These are phyloP conservation scores for Gastrolobium villosum DNA, from an alignment of 306 rosid genomes.

Conservation along the genomic window DNA sequence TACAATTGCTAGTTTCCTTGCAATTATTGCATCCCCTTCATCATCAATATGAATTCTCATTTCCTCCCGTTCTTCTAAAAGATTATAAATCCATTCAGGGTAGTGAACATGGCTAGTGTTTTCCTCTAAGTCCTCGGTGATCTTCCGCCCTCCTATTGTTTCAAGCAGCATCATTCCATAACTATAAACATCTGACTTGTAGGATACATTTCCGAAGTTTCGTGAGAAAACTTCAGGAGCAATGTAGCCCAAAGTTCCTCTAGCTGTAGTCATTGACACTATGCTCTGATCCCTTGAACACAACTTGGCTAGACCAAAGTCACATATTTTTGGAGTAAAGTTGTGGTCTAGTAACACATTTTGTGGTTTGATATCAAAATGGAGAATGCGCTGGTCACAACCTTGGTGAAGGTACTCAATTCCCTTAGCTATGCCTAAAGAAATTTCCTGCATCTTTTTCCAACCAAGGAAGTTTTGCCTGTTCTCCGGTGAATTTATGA, in stretches of 20 bases:
- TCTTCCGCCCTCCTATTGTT: conserved; percentile 52
- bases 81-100: conserved; percentile 42
- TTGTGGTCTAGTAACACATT: conserved; percentile 52
- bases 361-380: conserved; percentile 59
- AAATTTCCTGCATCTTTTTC: conserved; percentile 46
- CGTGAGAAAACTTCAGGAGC: conserved; percentile 58
- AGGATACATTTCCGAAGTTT: conserved; percentile 51
- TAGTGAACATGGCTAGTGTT: conserved; percentile 20
- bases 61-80: conserved; percentile 31
- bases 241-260: conserved; percentile 62
- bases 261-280: conserved; percentile 52
- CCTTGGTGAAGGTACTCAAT: conserved; percentile 63
- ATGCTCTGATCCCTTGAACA: conserved; percentile 54
- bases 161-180: conserved; percentile 56
- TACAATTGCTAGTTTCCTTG: conserved; percentile 41
- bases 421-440: conserved; percentile 56
- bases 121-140: neutral
- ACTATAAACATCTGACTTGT: conserved; percentile 51
- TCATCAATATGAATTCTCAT: conserved; percentile 29
- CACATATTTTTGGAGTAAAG: conserved; percentile 51
- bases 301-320: conserved; percentile 58
- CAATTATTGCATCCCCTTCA: conserved; percentile 34
- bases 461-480: conserved; percentile 45
- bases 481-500: conserved; percentile 27
- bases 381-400: conserved; percentile 53